Conservation (phyloP, 176 grass and related monocot species). For the Aegilops tauschii region DNA sequence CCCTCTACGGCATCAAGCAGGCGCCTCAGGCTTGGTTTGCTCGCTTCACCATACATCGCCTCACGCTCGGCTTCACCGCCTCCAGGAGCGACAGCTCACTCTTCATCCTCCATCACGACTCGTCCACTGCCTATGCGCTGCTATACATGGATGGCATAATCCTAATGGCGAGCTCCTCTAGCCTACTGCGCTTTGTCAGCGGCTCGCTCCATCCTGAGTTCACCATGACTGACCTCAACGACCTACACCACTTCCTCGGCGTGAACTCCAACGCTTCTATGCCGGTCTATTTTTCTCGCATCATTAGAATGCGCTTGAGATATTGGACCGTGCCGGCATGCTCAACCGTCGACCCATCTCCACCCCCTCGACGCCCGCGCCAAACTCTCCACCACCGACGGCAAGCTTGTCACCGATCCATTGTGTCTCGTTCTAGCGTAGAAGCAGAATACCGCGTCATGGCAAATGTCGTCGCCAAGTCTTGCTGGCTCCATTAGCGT, state of each 20-base stretch:
- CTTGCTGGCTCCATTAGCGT: not conserved
- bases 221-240: not conserved
- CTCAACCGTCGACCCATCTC: not conserved
- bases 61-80: not conserved
- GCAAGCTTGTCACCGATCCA: not conserved
- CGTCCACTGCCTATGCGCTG: not conserved
- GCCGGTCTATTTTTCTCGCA: not conserved
- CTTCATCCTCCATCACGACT: not conserved
- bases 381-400: not conserved
- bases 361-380: not conserved
- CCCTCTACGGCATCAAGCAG: no score
- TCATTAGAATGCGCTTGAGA: not conserved
- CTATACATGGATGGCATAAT: not conserved
- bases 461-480: not conserved
- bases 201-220: not conserved
- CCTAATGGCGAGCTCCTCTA: not conserved
- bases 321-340: not conserved
- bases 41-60: no score
- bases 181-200: not conserved
- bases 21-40: no score
- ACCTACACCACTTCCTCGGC: not conserved
- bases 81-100: not conserved
- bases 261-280: not conserved
- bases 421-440: not conserved
- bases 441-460: not conserved